A percentile compares a stretch with the other conserved stretches of the same genome.
phyloP scores from a whole-genome alignment of 1,139 yeast species.

The Saccharomyces hybrid region DNA sequence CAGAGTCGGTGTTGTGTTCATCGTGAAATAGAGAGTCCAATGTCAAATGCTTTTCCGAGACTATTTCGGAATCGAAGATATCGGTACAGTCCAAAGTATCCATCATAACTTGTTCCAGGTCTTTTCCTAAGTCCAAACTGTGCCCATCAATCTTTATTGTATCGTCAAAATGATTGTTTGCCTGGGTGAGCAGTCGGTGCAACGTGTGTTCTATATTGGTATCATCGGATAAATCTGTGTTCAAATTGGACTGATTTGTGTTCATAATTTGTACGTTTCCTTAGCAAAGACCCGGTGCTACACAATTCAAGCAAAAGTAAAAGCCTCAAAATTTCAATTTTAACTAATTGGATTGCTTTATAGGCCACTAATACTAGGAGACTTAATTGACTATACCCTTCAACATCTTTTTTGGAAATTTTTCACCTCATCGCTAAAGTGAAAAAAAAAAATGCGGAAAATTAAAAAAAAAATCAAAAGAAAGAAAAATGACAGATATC shows the following conservation, averaged over 20 bases:
- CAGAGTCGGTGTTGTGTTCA: conserved; percentile 5
- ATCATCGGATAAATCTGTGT: conserved; percentile 5
- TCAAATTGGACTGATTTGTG: conserved; percentile 1
- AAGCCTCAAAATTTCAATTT: neutral
- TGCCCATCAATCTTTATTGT: neutral
- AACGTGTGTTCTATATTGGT: conserved; percentile 17
- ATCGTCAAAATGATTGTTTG: conserved; percentile 8
- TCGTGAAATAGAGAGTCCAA: conserved; percentile 23
- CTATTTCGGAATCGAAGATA: conserved; percentile 10
- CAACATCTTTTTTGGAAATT: neutral
- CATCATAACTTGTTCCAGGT: conserved; percentile 15
- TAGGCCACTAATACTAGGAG: neutral
- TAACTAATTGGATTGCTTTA: neutral
- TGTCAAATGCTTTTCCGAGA: conserved; percentile 17
- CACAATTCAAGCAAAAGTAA: neutral
- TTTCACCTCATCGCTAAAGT: neutral
- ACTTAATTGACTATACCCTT: neutral
- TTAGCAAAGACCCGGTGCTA: neutral
- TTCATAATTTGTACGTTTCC: neutral
- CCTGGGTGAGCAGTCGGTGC: conserved; percentile 18
- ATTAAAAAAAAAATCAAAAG: neutral
- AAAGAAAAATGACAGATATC: neutral
- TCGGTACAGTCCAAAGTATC: conserved; percentile 9
- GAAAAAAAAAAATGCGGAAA: neutral
- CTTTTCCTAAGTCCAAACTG: conserved; percentile 14